phyloP scores from a whole-genome alignment of 2,329 filamentous ascomycete genomes.

The Fusarium sp. region DNA sequence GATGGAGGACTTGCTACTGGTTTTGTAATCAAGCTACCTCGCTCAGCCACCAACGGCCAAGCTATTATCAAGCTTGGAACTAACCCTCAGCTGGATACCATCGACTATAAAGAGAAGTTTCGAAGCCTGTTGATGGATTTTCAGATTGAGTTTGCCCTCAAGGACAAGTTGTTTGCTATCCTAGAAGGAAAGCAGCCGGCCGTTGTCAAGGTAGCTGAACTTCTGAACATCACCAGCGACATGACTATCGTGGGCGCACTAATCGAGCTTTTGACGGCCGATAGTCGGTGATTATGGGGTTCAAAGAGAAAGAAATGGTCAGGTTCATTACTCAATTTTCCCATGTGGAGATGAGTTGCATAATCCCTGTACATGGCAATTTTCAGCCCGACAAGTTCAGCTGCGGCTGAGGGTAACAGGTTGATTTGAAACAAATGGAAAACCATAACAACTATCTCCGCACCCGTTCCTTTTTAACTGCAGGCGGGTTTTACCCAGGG shows the following conservation, averaged over 20 bases:
- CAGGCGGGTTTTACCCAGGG: no score
- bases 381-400: no score
- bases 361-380: no score
- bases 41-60: background rate
- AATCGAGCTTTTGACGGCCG: conserved; percentile 43
- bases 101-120: conserved; percentile 23
- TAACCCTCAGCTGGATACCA: conserved; percentile 13
- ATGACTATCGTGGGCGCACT: conserved; percentile 42
- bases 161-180: conserved; percentile 39
- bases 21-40: conserved; percentile 7
- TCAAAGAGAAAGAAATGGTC: no score
- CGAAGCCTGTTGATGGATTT: conserved; percentile 36
- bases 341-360: no score
- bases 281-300: conserved; percentile 28
- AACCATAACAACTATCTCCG: no score
- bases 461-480: no score
- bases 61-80: background rate
- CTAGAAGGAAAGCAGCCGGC: conserved; percentile 1
- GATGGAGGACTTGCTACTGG: conserved; percentile 10
- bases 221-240: conserved; percentile 23
- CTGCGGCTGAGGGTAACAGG: no score
- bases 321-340: no score
- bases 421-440: no score
- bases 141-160: conserved; percentile 43
- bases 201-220: conserved; percentile 21